These are phyloP conservation scores for Parascedosporium putredinis DNA, from an alignment of 2,329 filamentous ascomycete genomes.

Conservation along the genomic window DNA sequence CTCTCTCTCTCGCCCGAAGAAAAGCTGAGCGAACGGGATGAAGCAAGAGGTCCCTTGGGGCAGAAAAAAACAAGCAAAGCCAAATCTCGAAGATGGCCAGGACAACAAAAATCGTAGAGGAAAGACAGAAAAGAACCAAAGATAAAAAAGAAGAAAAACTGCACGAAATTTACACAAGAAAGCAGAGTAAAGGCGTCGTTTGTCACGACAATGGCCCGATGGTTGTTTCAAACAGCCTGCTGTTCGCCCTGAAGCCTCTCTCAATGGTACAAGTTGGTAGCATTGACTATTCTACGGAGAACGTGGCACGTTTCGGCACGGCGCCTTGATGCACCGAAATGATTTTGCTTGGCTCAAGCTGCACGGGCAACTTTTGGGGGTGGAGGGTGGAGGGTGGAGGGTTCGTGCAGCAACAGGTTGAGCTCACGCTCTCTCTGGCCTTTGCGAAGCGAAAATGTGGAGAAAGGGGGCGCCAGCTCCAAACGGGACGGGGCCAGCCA, in stretches of 20 bases:
- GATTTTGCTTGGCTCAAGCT: neutral
- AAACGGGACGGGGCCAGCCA: too few relatives aligned
- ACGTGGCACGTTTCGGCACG: slow-evolving; percentile 1
- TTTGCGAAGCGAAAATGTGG: too few relatives aligned
- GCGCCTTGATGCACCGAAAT: neutral
- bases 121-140: neutral
- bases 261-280: neutral
- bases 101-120: too few relatives aligned
- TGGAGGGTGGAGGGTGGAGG: too few relatives aligned
- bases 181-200: neutral
- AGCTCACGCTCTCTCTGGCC: too few relatives aligned
- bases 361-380: too few relatives aligned
- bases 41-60: too few relatives aligned
- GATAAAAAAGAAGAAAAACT: neutral
- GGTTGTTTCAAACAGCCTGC: slow-evolving; percentile 3
- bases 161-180: neutral
- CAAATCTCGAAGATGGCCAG: too few relatives aligned
- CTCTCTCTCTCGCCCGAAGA: too few relatives aligned
- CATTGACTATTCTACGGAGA: neutral
- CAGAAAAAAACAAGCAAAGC: too few relatives aligned
- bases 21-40: neutral
- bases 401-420: too few relatives aligned
- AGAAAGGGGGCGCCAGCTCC: too few relatives aligned
- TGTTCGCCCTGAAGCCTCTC: neutral
- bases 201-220: neutral